phyloP scores from a whole-genome alignment of 139 green algal genomes.

The Marvania coccoides region DNA sequence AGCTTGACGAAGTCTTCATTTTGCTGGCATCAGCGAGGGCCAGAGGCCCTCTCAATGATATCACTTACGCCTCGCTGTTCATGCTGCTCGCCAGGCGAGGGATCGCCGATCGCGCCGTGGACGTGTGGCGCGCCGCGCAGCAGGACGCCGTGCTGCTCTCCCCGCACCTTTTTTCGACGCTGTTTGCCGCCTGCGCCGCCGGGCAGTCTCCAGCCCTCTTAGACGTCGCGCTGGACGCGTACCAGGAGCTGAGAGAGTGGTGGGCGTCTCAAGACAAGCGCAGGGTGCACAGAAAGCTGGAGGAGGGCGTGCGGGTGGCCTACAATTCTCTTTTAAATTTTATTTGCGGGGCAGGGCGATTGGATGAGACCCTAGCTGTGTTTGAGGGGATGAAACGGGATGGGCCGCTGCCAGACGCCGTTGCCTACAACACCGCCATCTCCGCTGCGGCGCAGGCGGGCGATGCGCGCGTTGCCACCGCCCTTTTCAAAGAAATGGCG shows the following conservation, averaged over 20 bases:
- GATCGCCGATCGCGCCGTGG: conserved; percentile 25
- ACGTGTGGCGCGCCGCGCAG: conserved; percentile 36
- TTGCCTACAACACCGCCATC: conserved; percentile 46
- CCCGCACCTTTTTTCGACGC: conserved; percentile 32
- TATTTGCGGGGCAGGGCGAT: conserved; percentile 11
- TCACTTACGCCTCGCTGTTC: conserved; percentile 24
- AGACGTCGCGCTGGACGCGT: conserved; percentile 12
- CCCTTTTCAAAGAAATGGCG: conserved; percentile 19
- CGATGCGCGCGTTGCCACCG: conserved; percentile 13
- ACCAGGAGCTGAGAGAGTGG: conserved; percentile 7
- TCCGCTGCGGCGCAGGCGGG: conserved; percentile 14
- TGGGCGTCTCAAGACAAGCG: conserved; percentile 3
- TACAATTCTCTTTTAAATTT: conserved; percentile 48
- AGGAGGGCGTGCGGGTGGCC: conserved; percentile 19
- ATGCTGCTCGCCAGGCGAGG: conserved; percentile 22
- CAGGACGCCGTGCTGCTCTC: conserved; percentile 22
- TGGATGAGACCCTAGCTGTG: conserved; percentile 20
- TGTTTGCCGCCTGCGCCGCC: conserved; percentile 30
- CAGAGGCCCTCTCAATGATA: not conserved
- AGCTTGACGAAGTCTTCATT: conserved; percentile 33
- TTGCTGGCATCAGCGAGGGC: conserved; percentile 9
- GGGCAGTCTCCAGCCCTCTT: conserved; percentile 27
- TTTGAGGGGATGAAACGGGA: conserved; percentile 11
- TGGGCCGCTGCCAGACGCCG: conserved; percentile 39
- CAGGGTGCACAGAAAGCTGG: not conserved